Conservation (phyloP, 495 filamentous ascomycete genomes). For the Cudoniella acicularis region DNA sequence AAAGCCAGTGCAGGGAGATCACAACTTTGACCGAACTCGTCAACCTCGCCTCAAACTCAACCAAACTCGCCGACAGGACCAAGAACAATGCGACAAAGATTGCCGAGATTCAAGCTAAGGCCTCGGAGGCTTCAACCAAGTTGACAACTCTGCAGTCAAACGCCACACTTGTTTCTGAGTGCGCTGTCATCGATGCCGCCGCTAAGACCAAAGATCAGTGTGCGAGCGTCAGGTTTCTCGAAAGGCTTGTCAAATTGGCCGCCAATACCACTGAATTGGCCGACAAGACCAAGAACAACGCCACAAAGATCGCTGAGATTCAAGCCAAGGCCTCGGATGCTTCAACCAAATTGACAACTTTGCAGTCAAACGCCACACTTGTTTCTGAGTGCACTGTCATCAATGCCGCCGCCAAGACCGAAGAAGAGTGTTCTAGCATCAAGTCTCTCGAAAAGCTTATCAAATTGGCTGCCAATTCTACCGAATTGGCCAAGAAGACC, state of each 20-base stretch:
- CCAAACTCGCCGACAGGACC: slow-evolving; percentile 9
- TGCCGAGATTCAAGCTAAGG: slow-evolving; percentile 12
- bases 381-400: slow-evolving; percentile 10
- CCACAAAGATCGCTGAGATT: slow-evolving; percentile 11
- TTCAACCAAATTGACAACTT: slow-evolving; percentile 5
- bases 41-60: slow-evolving; percentile 8
- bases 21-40: slow-evolving; percentile 6
- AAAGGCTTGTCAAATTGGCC: slow-evolving; percentile 4
- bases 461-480: slow-evolving; percentile 4
- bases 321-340: slow-evolving; percentile 16
- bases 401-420: slow-evolving; percentile 2
- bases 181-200: slow-evolving; percentile 13
- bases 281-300: slow-evolving; percentile 12
- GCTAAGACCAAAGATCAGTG: slow-evolving; percentile 7
- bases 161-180: slow-evolving; percentile 3
- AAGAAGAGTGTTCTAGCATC: slow-evolving; percentile 6
- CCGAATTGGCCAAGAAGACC: slow-evolving; percentile 1
- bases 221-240: not conserved
- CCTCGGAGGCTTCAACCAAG: slow-evolving; percentile 8
- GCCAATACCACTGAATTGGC: slow-evolving; percentile 6
- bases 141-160: slow-evolving; percentile 11
- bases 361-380: slow-evolving; percentile 11
- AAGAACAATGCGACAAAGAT: slow-evolving; percentile 17
- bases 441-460: slow-evolving; percentile 5
- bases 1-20: slow-evolving; percentile 15